Base-by-base conservation (phyloP, 306 rosid genomes). In the Acacia confusa region DNA sequence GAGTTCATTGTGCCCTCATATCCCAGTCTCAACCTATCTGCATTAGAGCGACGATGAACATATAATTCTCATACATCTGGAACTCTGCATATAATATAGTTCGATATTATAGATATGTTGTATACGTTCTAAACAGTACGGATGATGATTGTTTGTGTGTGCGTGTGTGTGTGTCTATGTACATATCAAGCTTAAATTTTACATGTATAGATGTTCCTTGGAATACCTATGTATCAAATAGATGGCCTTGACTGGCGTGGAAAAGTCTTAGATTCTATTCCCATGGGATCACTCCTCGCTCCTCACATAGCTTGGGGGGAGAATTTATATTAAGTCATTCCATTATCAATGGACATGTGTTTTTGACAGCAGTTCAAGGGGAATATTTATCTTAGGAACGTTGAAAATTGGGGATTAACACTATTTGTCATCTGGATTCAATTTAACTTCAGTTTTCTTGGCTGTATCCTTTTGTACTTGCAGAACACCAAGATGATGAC, bases 401-500 rank as follows among this genome's bases (percentile, higher is more conserved):
- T 79, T 52, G 28, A 34, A 38, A 70, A 36, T 9, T 77, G 75
- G 41, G 77, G 27, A 64, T 28, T 57, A 3, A 48, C 30, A 19
- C 58, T 72, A 25, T 65, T 28, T 79, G 30, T 28, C 15, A 7
- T 57, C 38, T 57, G 71, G 72, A 65, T 41, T 55, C 25, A 6
- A 20, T 72, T 75, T 47, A 44, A 72, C 36, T 61, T 13, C 44
- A 77, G 58, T 10, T 24, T 84, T 79, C 71, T 60, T 78, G 78
- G 15, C 61, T 78, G 44, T 44, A 13, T 82, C 67, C 8, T 79
- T 67, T 66, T 22, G 40, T 76, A 20, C 36, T 76, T 82, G 76
- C 92, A 93, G 98, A 86, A 44, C 76, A 85, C 14, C 48, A 86
- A 43, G 86, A 88, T 57, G 74, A 75, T 70, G 98, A 96, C 41